Evolutionary conservation across 2,329 filamentous ascomycete genomes (phyloP), one percentile per base, ranked within the genome.

Genomic region (Hypoxylon sp.): DNA sequence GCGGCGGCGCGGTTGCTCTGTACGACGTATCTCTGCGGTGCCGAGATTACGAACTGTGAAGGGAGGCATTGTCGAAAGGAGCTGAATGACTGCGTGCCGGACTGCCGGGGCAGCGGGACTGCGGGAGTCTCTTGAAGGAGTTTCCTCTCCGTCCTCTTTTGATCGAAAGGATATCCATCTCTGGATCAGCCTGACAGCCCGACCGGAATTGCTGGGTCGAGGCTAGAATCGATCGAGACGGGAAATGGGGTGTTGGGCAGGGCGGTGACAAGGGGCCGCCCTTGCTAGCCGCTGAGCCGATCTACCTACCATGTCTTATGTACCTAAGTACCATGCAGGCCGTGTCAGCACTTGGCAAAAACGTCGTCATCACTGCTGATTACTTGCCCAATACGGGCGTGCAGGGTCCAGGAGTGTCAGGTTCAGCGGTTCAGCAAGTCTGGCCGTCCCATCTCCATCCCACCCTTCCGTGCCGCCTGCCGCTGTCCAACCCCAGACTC

Each of bases 341-440:
- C 38, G 38, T 53, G 43, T 57, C 50, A 23, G 48, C 48, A 35
- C 4, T 48, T 58, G 54, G 58, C 38, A 31, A 41, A 18, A 31
- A 21, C 48, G 41, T 56, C 60, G 60, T 62, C 60, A 62, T 60
- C 10, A 18, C 24, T 27, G 41, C 29, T 26, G 37, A 23, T 58
- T n/a, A 23, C 40, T 20, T n/a, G n/a, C n/a, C n/a, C n/a, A n/a
- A n/a, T n/a, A n/a, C n/a, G 23, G 4, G 10, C 35, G n/a, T n/a
- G n/a, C n/a, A n/a, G n/a, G n/a, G n/a, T n/a, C n/a, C n/a, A n/a
- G n/a, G n/a, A n/a, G n/a, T n/a, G n/a, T n/a, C n/a, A n/a, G n/a
- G n/a, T n/a, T n/a, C n/a, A n/a, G n/a, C 7, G 8, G 3, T 29
- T 29, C 3, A 9, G 26, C 8, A 4, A 11, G 10, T 11, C 13